These are phyloP conservation scores for Brassica hybrid DNA, from an alignment of 441 rosid genomes.

Conservation along the genomic window DNA sequence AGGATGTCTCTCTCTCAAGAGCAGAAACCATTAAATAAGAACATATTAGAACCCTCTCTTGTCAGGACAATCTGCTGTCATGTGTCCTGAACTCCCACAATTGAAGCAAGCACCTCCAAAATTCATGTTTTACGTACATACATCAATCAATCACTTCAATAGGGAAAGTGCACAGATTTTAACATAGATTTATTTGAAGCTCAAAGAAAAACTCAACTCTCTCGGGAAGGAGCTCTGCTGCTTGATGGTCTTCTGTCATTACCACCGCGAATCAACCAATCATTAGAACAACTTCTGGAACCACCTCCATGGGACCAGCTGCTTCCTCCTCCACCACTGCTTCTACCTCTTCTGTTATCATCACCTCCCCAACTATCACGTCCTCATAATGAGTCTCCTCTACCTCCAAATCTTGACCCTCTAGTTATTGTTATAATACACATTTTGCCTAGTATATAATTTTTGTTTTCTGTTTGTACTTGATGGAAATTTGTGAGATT, in stretches of 20 bases:
- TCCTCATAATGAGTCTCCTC: slow-evolving; percentile 53
- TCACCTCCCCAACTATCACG: too few relatives aligned
- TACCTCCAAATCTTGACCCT: slow-evolving; percentile 43
- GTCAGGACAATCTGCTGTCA: slow-evolving; percentile 88
- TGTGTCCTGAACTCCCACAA: slow-evolving; percentile 90
- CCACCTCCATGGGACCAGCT: slow-evolving; percentile 56
- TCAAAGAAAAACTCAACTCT: slow-evolving; percentile 51
- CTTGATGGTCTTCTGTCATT: slow-evolving; percentile 15
- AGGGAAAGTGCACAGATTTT: not conserved
- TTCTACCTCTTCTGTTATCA: slow-evolving; percentile 64
- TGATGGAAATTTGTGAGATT: slow-evolving; percentile 1
- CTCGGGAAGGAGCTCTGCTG: slow-evolving; percentile 58
- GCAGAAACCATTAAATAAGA: not conserved
- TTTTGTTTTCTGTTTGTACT: not conserved
- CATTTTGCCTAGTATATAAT: not conserved
- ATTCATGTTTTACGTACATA: slow-evolving; percentile 45
- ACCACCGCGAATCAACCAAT: slow-evolving; percentile 74
- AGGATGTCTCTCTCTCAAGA: slow-evolving; percentile 21
- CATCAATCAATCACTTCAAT: not conserved
- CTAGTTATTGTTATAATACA: slow-evolving; percentile 25
- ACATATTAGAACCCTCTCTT: slow-evolving; percentile 46
- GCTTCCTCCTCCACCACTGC: slow-evolving; percentile 45
- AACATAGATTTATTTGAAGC: too few relatives aligned
- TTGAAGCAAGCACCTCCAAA: too few relatives aligned
- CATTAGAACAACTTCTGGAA: slow-evolving; percentile 63